These are phyloP conservation scores for Hypomyces perniciosus DNA, from an alignment of 2,329 filamentous ascomycete genomes.

Conservation along the genomic window DNA sequence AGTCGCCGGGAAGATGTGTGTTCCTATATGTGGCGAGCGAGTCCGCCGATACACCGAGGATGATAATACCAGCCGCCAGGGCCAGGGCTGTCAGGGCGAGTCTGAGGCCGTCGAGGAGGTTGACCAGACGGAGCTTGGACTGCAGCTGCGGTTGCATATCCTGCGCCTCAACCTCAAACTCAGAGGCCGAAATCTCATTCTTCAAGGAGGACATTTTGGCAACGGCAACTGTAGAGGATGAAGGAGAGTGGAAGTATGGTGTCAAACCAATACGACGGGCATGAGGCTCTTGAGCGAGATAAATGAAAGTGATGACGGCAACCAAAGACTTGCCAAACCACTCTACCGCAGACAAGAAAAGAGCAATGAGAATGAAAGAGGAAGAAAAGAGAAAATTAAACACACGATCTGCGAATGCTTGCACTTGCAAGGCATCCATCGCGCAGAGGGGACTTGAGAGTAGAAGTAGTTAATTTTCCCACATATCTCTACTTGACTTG, in stretches of 20 bases:
- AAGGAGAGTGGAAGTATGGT: neutral
- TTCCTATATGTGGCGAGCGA: constrained; percentile 49
- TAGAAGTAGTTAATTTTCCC: too few relatives aligned
- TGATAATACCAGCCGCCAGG: constrained; percentile 44
- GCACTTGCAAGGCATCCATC: too few relatives aligned
- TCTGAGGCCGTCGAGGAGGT: constrained; percentile 38
- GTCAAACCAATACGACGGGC: too few relatives aligned
- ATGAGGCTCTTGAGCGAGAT: too few relatives aligned
- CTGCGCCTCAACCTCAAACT: constrained; percentile 43
- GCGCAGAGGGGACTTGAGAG: too few relatives aligned
- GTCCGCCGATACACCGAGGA: constrained; percentile 50
- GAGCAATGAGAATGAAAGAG: too few relatives aligned
- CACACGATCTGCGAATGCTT: too few relatives aligned
- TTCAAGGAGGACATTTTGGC: constrained; percentile 29
- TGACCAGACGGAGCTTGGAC: constrained; percentile 34
- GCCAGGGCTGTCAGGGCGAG: constrained; percentile 44
- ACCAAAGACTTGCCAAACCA: too few relatives aligned
- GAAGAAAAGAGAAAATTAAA: too few relatives aligned
- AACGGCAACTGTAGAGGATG: constrained; percentile 5
- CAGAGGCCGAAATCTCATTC: constrained; percentile 36
- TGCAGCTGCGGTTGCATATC: constrained; percentile 29
- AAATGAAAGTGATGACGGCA: too few relatives aligned
- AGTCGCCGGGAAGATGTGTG: constrained; percentile 43
- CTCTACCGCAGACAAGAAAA: too few relatives aligned
- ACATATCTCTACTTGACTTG: too few relatives aligned